A percentile compares a stretch with the other conserved stretches of the same genome.
Evolutionary conservation across 2,329 filamentous ascomycete genomes (phyloP).

Genomic region (Botryotinia globosa): DNA sequence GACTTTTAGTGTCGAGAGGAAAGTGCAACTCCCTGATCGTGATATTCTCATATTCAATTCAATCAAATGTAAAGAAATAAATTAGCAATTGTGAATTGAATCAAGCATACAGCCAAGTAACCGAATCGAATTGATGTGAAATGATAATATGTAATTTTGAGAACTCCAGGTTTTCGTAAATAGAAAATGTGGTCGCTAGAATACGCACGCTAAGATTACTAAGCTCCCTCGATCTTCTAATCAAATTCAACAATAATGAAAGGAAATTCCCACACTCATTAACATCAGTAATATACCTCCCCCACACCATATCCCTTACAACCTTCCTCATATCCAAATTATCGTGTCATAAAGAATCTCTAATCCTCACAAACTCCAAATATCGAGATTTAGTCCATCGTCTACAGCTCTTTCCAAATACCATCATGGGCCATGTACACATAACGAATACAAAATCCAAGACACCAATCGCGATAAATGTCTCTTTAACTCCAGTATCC

Average conservation of each 20-base stretch:
- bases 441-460: slow-evolving; percentile 51
- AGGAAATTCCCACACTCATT: not conserved
- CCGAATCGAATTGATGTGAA: not conserved
- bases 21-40: no score
- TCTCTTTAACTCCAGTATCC: slow-evolving; percentile 45
- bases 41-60: not conserved
- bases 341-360: slow-evolving; percentile 39
- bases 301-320: not conserved
- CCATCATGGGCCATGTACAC: slow-evolving; percentile 52
- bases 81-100: not conserved
- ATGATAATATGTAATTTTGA: not conserved
- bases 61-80: not conserved
- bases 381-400: slow-evolving; percentile 49
- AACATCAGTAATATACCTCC: not conserved
- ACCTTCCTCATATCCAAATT: not conserved
- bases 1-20: not conserved
- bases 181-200: not conserved
- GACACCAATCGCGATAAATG: slow-evolving; percentile 52
- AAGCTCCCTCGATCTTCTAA: not conserved
- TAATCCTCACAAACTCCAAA: slow-evolving; percentile 46
- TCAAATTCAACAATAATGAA: not conserved
- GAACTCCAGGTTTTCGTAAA: not conserved
- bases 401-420: slow-evolving; percentile 50
- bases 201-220: not conserved
- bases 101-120: not conserved